Percentiles rank a stretch among this genome's conserved stretches.
Evolutionary conservation across 371 early-diverging fungal genomes (phyloP).

Genomic region (Rhizopus sp.): DNA sequence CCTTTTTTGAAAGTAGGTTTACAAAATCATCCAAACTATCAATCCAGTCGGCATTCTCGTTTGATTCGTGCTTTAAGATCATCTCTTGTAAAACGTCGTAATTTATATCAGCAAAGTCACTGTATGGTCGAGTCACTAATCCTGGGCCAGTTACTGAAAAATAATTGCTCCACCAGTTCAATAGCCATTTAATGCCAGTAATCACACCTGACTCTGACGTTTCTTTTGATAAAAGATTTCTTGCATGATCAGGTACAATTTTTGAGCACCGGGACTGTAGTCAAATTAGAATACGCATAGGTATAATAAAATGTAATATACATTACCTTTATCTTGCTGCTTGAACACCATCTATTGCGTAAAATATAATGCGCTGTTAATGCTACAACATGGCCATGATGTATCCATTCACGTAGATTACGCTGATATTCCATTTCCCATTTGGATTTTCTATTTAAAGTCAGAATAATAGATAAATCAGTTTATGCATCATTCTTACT

Average conservation of each 20-base stretch:
- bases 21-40: slow-evolving; percentile 23
- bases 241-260: slow-evolving; percentile 35
- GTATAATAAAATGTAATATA: not conserved
- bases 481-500: slow-evolving; percentile 20
- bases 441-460: slow-evolving; percentile 24
- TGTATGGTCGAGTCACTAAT: slow-evolving; percentile 32
- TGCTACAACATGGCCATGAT: slow-evolving; percentile 38
- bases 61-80: slow-evolving; percentile 6
- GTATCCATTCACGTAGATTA: slow-evolving; percentile 39
- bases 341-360: slow-evolving; percentile 45
- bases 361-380: slow-evolving; percentile 41
- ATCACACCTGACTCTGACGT: slow-evolving; percentile 19
- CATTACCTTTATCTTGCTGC: slow-evolving; percentile 31
- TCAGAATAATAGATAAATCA: not conserved
- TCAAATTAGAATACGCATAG: not conserved
- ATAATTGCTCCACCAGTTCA: slow-evolving; percentile 60
- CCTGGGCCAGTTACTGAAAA: slow-evolving; percentile 54
- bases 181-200: slow-evolving; percentile 44
- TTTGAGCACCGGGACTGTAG: slow-evolving; percentile 33
- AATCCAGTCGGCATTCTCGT: slow-evolving; percentile 27
- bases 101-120: slow-evolving; percentile 26
- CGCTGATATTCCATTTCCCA: slow-evolving; percentile 39
- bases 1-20: slow-evolving; percentile 14
- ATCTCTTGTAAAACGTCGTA: not conserved
- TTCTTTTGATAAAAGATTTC: slow-evolving; percentile 10